These are phyloP conservation scores for Mallotus japonicus DNA, from an alignment of 441 rosid genomes.

Conservation along the genomic window DNA sequence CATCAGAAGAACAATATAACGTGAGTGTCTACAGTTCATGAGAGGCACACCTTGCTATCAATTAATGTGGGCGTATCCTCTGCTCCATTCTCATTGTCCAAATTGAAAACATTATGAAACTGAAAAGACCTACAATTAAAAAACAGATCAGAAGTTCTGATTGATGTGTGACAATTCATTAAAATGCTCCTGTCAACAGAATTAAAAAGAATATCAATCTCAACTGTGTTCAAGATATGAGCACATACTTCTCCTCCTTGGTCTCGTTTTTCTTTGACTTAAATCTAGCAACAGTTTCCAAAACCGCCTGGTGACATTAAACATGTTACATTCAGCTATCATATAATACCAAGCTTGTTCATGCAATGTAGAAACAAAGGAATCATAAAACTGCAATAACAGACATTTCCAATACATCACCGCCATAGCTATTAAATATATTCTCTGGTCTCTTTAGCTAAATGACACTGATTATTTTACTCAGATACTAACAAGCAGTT, in stretches of 20 bases:
- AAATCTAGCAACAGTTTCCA: slow-evolving; percentile 94
- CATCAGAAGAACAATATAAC: not conserved
- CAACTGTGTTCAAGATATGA: slow-evolving; percentile 11
- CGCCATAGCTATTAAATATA: not conserved
- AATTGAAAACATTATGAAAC: slow-evolving; percentile 67
- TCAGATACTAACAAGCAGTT: not conserved
- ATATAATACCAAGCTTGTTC: slow-evolving; percentile 1
- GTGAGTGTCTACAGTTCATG: not conserved
- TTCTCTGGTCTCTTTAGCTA: not conserved
- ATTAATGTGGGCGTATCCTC: slow-evolving; percentile 88
- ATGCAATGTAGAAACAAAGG: not conserved
- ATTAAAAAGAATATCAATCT: slow-evolving; percentile 3
- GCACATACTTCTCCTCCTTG: slow-evolving; percentile 83
- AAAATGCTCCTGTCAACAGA: not conserved
- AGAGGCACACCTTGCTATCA: slow-evolving; percentile 64
- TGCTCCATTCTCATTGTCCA: slow-evolving; percentile 78
- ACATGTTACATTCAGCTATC: slow-evolving; percentile 19
- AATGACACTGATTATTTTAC: not conserved
- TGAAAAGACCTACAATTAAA: slow-evolving; percentile 66
- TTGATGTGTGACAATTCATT: slow-evolving; percentile 11
- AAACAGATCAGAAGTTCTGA: slow-evolving; percentile 32
- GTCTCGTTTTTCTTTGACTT: slow-evolving; percentile 89
- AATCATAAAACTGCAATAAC: not conserved
- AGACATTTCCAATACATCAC: slow-evolving; percentile 5
- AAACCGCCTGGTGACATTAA: slow-evolving; percentile 68